A percentile compares a stretch with the other conserved stretches of the same genome.
phyloP scores from a whole-genome alignment of 768 basidiomycete species.

The Mycena vulgaris region DNA sequence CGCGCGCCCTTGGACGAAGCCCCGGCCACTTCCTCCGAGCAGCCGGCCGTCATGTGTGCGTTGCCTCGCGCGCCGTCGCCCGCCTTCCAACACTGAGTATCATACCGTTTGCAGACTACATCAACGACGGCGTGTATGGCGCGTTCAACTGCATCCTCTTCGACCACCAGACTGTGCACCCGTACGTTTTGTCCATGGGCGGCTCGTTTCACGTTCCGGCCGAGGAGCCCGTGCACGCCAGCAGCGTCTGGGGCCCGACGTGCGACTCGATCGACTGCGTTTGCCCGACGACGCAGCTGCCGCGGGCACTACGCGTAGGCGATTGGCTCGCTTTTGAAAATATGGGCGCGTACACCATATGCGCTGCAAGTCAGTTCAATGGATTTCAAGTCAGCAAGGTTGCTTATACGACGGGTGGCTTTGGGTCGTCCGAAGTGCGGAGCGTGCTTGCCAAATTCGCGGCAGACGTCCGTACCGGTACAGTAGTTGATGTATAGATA shows the following conservation, averaged over 20 bases:
- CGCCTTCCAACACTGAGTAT: slow-evolving; percentile 9
- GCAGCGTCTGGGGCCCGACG: slow-evolving; percentile 98
- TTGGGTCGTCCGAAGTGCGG: slow-evolving; percentile 29
- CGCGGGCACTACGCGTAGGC: slow-evolving; percentile 83
- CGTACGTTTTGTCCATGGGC: slow-evolving; percentile 81
- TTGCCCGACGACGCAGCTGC: slow-evolving; percentile 72
- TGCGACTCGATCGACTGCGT: slow-evolving; percentile 99
- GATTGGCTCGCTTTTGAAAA: slow-evolving; percentile 99
- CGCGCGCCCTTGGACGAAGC: slow-evolving; percentile 68
- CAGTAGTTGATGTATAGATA: slow-evolving; percentile 3
- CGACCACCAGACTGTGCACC: slow-evolving; percentile 95
- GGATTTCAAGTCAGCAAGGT: slow-evolving; percentile 89
- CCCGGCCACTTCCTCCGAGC: slow-evolving; percentile 50
- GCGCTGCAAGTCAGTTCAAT: slow-evolving; percentile 97
- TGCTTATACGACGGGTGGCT: slow-evolving; percentile 54
- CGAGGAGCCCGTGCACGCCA: slow-evolving; percentile 51
- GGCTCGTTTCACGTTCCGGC: slow-evolving; percentile 73
- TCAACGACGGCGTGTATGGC: slow-evolving; percentile 99
- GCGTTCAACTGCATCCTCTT: slow-evolving; percentile 98
- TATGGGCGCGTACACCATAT: slow-evolving; percentile 99
- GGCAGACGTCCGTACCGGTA: no score
- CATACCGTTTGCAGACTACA: slow-evolving; percentile 80
- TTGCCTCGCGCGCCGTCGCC: slow-evolving; percentile 50
- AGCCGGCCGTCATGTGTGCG: slow-evolving; percentile 90
- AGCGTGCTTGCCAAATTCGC: slow-evolving; percentile 32